These are phyloP conservation scores for Fraxinus velutina DNA, from an alignment of 305 asterid genomes.

Conservation along the genomic window DNA sequence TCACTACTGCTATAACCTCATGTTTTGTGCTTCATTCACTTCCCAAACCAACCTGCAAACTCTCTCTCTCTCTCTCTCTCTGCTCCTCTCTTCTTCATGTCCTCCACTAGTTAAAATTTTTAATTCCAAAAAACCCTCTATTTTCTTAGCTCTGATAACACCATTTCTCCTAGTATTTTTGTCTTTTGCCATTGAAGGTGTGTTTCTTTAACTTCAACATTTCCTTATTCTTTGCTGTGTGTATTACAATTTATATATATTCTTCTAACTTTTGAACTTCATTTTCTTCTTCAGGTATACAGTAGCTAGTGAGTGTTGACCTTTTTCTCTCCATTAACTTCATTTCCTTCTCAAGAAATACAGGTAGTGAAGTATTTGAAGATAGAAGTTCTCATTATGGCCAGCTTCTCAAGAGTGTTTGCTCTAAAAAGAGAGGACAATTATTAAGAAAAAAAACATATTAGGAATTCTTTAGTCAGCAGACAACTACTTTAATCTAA, in stretches of 20 bases:
- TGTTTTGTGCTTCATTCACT: conserved; percentile 45
- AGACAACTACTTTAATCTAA: conserved; percentile 17
- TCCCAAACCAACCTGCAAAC: conserved; percentile 38
- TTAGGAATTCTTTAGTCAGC: background rate
- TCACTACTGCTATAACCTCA: conserved; percentile 44
- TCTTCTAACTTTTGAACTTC: conserved; percentile 22
- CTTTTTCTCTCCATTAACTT: conserved; percentile 19
- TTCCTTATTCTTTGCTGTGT: conserved; percentile 20
- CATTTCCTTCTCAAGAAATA: conserved; percentile 33
- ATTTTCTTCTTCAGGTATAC: conserved; percentile 26
- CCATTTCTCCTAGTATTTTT: conserved; percentile 9
- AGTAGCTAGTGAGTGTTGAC: conserved; percentile 2
- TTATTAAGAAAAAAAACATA: conserved; percentile 6
- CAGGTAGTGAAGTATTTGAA: conserved; percentile 12
- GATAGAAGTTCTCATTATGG: conserved; percentile 19
- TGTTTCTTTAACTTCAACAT: conserved; percentile 1
- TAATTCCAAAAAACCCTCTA: background rate
- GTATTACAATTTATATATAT: background rate
- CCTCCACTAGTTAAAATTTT: background rate
- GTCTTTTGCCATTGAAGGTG: conserved; percentile 24
- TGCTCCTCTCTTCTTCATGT: conserved; percentile 26
- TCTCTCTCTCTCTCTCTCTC: conserved; percentile 20
- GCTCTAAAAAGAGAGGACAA: conserved; percentile 43
- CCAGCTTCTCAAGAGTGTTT: conserved; percentile 8
- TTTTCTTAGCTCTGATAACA: conserved; percentile 21